Base-by-base conservation (phyloP, 257 asterid species). In the Przewalskia tangutica region DNA sequence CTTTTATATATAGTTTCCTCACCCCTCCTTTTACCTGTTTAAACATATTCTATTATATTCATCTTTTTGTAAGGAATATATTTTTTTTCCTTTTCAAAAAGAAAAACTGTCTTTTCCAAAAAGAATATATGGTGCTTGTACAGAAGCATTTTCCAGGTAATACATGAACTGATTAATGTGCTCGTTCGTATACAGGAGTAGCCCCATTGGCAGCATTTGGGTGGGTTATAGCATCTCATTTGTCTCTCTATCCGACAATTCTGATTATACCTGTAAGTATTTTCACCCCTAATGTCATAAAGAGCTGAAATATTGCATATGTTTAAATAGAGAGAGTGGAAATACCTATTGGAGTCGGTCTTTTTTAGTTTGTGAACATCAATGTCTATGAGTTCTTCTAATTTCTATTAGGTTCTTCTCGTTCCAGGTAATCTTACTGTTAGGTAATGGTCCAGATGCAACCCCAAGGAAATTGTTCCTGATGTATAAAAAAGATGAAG, bases 201-300 rank as follows among this genome's bases (percentile, higher is more conserved):
- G 87, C 84, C 53, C 93, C 99, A 44, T 79, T 96, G 91, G 94
- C 99, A 77, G 98, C 98, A 42, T 93, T 94, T 89, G 99, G 99
- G 83, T 96, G 99, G 98, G 95, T 91, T 65, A 10, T 94, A 68
- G 94, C 98, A 73, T 89, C 97, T 20, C 99, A 96, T 91, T 88
- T 96, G 82, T 94, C 98, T 81, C 95, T 96, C 53, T 96, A 96
- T 86, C 99, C 98, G 67, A 75, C 88, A 77, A 81, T 91, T 82
- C 85, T 96, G 70, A 82, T 93, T 81, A 86, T 96, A 81, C 99
- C 98, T 87, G 99, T 96, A 93, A 80, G 90, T 85, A 48, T 42
- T 66, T 81, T 84, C 65, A 65, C 83, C 68, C 76, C 71, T 70
- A 77, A 78, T 78, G 67, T 66, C 68, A 11, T 65, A 64, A 62